These are phyloP conservation scores for Diaporthe ampelina DNA, from an alignment of 2,329 filamentous ascomycete genomes.

Conservation along the genomic window DNA sequence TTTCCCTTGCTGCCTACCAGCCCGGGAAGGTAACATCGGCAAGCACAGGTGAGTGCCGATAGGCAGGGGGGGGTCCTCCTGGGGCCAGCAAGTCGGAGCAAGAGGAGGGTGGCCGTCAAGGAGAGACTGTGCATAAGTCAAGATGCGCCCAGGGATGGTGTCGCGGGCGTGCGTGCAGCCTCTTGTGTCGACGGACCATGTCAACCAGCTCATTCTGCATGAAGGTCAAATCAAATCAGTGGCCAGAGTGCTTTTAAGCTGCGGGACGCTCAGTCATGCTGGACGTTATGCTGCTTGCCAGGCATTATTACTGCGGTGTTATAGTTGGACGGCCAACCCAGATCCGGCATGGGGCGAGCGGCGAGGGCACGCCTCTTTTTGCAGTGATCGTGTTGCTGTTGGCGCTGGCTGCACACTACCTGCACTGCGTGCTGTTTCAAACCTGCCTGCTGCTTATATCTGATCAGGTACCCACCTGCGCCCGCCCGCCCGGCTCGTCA, in stretches of 20 bases:
- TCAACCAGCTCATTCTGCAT: slow-evolving; percentile 56
- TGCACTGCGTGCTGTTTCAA: slow-evolving; percentile 14
- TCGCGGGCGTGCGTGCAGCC: slow-evolving; percentile 4
- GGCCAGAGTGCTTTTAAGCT: not conserved
- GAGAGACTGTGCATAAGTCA: not conserved
- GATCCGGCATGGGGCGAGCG: slow-evolving; percentile 10
- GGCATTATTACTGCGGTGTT: not conserved
- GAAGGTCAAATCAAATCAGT: slow-evolving; percentile 44
- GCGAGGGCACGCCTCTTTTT: not conserved
- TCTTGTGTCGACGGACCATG: not conserved
- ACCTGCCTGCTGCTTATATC: slow-evolving; percentile 16
- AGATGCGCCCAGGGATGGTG: slow-evolving; percentile 21
- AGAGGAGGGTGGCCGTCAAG: not conserved
- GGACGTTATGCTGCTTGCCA: not conserved
- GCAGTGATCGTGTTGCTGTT: slow-evolving; percentile 1
- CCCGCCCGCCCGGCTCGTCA: slow-evolving; percentile 1
- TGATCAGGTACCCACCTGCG: slow-evolving; percentile 18
- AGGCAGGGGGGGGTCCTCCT: not conserved
- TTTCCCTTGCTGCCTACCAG: slow-evolving; percentile 17
- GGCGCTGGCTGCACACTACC: no score
- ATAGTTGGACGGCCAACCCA: slow-evolving; percentile 1
- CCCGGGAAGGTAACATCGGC: slow-evolving; percentile 8
- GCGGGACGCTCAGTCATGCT: slow-evolving; percentile 42
- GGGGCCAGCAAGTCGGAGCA: not conserved
- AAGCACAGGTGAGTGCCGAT: slow-evolving; percentile 22